Conservation (phyloP, 148 eudicot genomes). For the Silene latifolia region DNA sequence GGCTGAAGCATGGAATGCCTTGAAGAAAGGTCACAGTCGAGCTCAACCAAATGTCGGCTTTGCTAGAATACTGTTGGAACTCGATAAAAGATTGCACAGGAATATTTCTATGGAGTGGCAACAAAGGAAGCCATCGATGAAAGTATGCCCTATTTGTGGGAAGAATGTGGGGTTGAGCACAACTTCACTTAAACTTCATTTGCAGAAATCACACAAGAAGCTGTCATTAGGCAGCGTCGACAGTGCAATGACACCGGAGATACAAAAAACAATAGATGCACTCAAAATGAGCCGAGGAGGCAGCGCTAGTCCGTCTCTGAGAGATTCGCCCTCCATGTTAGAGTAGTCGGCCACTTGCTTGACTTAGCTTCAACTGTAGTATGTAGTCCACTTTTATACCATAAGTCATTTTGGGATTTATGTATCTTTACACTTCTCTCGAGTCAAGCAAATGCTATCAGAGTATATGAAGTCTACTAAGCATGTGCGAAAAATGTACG, state of each 20-base stretch:
- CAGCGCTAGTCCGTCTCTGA: slow-evolving; percentile 60
- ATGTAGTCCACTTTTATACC: too few species aligned
- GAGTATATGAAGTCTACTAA: too few species aligned
- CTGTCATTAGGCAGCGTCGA: slow-evolving; percentile 96
- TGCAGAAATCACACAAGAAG: slow-evolving; percentile 86
- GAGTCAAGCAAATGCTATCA: too few species aligned
- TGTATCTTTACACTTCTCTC: too few species aligned
- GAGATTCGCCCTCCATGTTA: too few species aligned
- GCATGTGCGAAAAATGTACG: too few species aligned
- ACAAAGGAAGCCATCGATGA: slow-evolving; percentile 80
- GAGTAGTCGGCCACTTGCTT: too few species aligned
- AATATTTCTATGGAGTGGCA: slow-evolving; percentile 99
- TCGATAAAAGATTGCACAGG: slow-evolving; percentile 68
- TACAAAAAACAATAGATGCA: slow-evolving; percentile 78
- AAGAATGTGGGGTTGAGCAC: slow-evolving; percentile 94
- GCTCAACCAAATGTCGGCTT: slow-evolving; percentile 99
- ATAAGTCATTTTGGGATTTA: too few species aligned
- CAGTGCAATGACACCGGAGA: slow-evolving; percentile 98
- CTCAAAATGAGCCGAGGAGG: slow-evolving; percentile 77
- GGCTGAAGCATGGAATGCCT: slow-evolving; percentile 76
- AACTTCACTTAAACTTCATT: slow-evolving; percentile 90
- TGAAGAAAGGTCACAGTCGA: slow-evolving; percentile 79
- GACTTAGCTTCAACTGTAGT: too few species aligned
- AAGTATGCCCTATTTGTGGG: slow-evolving; percentile 95
- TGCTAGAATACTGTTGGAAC: slow-evolving; percentile 70